Base-by-base conservation (phyloP, 495 filamentous ascomycete species). In the Tuber brumale region DNA sequence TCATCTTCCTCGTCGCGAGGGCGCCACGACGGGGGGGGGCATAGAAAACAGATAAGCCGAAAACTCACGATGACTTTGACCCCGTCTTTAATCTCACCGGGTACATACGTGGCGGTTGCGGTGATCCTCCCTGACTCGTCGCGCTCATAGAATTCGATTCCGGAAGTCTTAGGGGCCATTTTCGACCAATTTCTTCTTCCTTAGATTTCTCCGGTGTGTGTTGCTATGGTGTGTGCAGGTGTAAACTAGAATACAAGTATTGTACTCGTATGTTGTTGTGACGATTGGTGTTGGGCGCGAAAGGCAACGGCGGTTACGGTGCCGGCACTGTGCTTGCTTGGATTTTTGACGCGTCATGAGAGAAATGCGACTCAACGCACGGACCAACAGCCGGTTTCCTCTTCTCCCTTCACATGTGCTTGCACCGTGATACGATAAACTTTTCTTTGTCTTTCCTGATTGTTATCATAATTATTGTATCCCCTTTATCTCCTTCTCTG, bases 91-190 rank as follows among this genome's bases (percentile, higher is more conserved):
- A 23, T 76, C 35, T 75, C 76, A 21, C 73, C 57, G 37, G 69
- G 66, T 23, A 77, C 82, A 37, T 77, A 72, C 35, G 89, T 80
- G 77, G 89, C 89, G 9, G 86, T 85, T 2, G 87, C 84, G 5
- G 85, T 83, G 16, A 88, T 78, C 75, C 85, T 85, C 42, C 87
- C 88, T 18, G 88, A 85, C 77, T 88, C 86, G 77, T 89, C 88
- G 41, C 78, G 76, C 81, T 90, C 89, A 7, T 77, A 70, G 42
- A 85, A 80, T 74, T 84, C 79, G 21, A 82, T 73, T 14, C 73
- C 74, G 44, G 45, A 69, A 51, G 66, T 16, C n/a, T 45, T 48
- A 45, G 61, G 37, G 45, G 72, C 70, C 76, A 79, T 79, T 35
- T 37, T 31, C 27, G 61, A 45, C 37, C 19, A n/a, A 31, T 21